These are phyloP conservation scores for Vigna mungo DNA, from an alignment of 306 rosid species.

Conservation along the genomic window DNA sequence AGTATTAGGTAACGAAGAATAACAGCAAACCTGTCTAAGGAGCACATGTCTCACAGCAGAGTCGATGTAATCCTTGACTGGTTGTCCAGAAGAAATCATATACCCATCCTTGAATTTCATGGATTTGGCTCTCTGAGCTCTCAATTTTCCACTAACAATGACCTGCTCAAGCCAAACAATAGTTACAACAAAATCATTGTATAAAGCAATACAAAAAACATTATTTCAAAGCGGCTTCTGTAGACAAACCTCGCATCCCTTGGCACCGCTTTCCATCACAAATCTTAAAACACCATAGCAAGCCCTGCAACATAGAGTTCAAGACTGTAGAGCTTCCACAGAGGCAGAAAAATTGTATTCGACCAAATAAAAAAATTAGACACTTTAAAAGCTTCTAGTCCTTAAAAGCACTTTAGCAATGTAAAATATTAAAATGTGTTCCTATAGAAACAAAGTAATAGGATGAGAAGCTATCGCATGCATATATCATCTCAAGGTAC, in stretches of 20 bases:
- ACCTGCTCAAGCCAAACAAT: neutral
- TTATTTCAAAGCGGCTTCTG: too few species aligned
- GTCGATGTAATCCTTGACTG: constrained; percentile 30
- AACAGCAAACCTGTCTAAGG: constrained; percentile 13
- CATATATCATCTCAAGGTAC: neutral
- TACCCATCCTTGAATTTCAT: constrained; percentile 31
- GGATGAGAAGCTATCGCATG: neutral
- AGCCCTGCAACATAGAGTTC: constrained; percentile 2
- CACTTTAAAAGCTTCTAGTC: neutral
- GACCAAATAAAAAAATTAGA: neutral
- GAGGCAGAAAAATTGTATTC: neutral
- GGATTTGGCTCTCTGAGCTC: constrained; percentile 30
- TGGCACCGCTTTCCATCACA: constrained; percentile 35
- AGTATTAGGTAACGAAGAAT: neutral
- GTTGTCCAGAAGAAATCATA: constrained; percentile 28
- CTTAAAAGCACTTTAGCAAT: neutral
- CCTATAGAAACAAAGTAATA: neutral
- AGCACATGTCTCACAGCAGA: constrained; percentile 26
- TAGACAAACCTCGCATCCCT: constrained; percentile 27
- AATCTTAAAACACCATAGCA: constrained; percentile 27
- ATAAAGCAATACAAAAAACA: too few species aligned
- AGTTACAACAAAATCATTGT: neutral
- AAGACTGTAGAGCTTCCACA: neutral
- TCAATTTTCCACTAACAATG: constrained; percentile 22
- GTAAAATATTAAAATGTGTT: neutral